Evolutionary conservation across 139 green algal genomes (phyloP), one percentile per base, ranked within the genome.

Genomic region (Chlamydomonas schloesseri): DNA sequence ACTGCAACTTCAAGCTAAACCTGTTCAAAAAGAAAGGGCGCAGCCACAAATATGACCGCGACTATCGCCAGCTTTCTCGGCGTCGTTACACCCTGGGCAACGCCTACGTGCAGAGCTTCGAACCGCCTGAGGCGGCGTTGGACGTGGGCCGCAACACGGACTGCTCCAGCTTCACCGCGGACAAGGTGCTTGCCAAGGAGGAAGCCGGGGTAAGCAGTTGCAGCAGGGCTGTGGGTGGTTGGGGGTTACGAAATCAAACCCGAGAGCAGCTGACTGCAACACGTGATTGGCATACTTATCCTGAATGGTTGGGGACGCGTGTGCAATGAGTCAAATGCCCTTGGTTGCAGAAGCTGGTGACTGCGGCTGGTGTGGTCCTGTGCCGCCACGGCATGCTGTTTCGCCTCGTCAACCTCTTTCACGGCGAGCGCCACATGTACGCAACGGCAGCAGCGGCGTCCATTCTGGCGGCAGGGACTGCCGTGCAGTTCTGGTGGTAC

Each of bases 351-450:
- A 57, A 75, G 18, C 70, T 75, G 0, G 20, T 75, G 13, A 75
- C 70, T 18, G 70, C 70, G 3, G 37, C 26, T 23, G 70, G 70
- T 21, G 70, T 75, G 10, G 37, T 57, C 10, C 18, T 75, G 23
- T 75, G 70, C 24, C 70, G 70, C 21, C 70, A 75, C 37, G 70
- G 70, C 36, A 57, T 75, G 37, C 70, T 75, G 14, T 6, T 75
- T 0, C 75, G 75, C 2, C 58, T 82, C 24, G 10, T 82, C 0
- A 82, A 53, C 58, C 31, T 82, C 33, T 82, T 82, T 23, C 13
- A 26, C 28, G 75, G 75, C 0, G 58, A 82, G 36, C 75, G 75
- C 20, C 75, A 72, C 28, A 4, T 31, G 36, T 75, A 75, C 70
- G 57, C 70, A 0, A 75, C 70, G 23, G 70, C 70, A 0, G 70